Evolutionary conservation across 2,329 filamentous ascomycete genomes (phyloP).

Genomic region (Elsinoe fawcettii): DNA sequence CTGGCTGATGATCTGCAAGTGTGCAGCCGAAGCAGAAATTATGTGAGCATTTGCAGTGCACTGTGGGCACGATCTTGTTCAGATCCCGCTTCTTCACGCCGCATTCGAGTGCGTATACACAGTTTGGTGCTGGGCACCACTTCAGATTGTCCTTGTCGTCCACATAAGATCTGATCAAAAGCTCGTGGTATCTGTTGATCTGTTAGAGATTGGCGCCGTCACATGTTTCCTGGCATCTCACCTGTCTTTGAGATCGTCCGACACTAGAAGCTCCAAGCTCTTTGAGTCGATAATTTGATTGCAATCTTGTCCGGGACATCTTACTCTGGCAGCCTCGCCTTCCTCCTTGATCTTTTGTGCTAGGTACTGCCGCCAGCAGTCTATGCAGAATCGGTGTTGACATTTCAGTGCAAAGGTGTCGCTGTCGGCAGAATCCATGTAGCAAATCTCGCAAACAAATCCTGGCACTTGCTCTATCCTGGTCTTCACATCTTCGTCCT

Average conservation of each 20-base stretch:
- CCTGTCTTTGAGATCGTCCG: constrained; percentile 49
- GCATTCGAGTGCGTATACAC: constrained; percentile 86
- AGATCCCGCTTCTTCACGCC: constrained; percentile 80
- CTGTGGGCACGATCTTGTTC: constrained; percentile 76
- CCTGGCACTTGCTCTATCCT: constrained; percentile 63
- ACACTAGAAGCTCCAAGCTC: constrained; percentile 69
- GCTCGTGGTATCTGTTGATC: constrained; percentile 62
- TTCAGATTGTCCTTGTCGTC: constrained; percentile 93
- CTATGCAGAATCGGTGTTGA: constrained; percentile 83
- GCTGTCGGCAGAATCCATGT: constrained; percentile 71
- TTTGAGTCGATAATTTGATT: constrained; percentile 85
- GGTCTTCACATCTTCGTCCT: constrained; percentile 53
- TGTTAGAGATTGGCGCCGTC: constrained; percentile 2
- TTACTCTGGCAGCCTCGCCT: constrained; percentile 87
- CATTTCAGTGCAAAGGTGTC: constrained; percentile 91
- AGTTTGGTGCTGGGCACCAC: constrained; percentile 98
- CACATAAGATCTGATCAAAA: constrained; percentile 90
- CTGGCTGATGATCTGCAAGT: constrained; percentile 82
- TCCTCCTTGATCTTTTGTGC: constrained; percentile 90
- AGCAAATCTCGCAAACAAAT: constrained; percentile 94
- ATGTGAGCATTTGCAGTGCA: constrained; percentile 75
- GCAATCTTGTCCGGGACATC: constrained; percentile 83
- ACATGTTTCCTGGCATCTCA: constrained; percentile 27
- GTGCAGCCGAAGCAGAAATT: constrained; percentile 95
- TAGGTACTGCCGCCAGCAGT: constrained; percentile 88